These are phyloP conservation scores for Pisolithus microcarpus DNA, from an alignment of 768 basidiomycete species.

Conservation along the genomic window DNA sequence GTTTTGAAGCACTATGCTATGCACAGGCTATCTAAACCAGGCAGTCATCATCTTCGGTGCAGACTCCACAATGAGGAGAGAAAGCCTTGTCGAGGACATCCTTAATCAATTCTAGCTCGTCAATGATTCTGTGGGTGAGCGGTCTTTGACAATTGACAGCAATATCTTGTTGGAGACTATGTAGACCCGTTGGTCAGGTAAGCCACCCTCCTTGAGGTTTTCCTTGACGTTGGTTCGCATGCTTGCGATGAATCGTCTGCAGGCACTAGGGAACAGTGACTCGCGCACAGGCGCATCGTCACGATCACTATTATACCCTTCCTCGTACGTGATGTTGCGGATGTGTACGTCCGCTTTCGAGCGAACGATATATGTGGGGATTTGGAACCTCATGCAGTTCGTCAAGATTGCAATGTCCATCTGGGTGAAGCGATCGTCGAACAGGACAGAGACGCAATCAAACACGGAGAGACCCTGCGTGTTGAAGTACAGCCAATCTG, in stretches of 20 bases:
- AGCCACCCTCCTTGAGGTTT: slow-evolving; percentile 9
- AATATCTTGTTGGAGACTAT: too few species aligned
- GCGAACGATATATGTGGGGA: slow-evolving; percentile 14
- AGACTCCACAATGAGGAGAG: not conserved
- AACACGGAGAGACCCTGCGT: slow-evolving; percentile 19
- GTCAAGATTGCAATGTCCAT: slow-evolving; percentile 10
- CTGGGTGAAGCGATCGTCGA: slow-evolving; percentile 11
- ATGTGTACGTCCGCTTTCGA: slow-evolving; percentile 15
- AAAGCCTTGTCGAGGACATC: too few species aligned
- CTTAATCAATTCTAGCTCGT: too few species aligned
- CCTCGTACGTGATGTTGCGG: not conserved
- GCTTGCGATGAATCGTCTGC: slow-evolving; percentile 11
- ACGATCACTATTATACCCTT: slow-evolving; percentile 6
- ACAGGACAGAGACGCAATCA: slow-evolving; percentile 12
- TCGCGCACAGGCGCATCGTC: not conserved
- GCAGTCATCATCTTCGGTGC: not conserved
- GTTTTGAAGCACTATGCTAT: too few species aligned
- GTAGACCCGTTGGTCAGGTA: slow-evolving; percentile 3
- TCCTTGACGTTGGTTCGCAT: slow-evolving; percentile 1
- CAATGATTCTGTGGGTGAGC: too few species aligned
- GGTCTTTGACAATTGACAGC: too few species aligned
- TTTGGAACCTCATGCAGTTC: slow-evolving; percentile 9
- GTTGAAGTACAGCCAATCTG: slow-evolving; percentile 25
- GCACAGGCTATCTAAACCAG: too few species aligned
- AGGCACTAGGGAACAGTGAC: slow-evolving; percentile 8